Base-by-base conservation (phyloP, 2,329 filamentous ascomycete species). In the Fusarium setosum region DNA sequence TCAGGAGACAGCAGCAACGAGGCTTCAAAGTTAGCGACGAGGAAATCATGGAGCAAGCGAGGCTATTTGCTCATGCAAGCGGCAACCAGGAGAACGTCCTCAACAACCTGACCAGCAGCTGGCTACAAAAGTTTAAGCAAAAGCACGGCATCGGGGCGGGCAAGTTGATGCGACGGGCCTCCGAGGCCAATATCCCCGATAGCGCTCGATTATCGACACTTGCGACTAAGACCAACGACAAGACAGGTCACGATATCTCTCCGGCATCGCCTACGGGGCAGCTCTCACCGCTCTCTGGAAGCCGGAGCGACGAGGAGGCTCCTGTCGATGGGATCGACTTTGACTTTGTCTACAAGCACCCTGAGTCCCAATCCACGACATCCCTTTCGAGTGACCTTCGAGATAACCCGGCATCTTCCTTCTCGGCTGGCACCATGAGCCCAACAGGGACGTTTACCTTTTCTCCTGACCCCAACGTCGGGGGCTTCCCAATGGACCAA, bases 51-150 rank as follows among this genome's bases (percentile, higher is more conserved):
- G 92, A 96, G 66, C 94, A 96, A 77, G 93, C 93, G 2, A 86
- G 86, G 48, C 90, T 93, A 65, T 97, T 97, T 76, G 90, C 92
- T 12, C 89, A 86, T 37, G 91, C 90, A 31, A 89, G 80, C 38
- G 78, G 88, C 23, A 88, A 89, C 57, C 86, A 89, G 4, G 93
- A 97, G 53, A 88, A 85, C 64, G 88, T 92, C 48, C 78, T 91
- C 56, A 92, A 91, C 71, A 86, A 87, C 47, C 86, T 93, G 67
- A 96, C 88, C 68, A 83, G 88, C 26, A 89, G 84, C 68, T 97
- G 95, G 94, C 84, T 98, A 31, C 93, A 97, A 73, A 96, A 96
- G 75, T 98, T 98, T 83, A 97, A 97, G 82, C 88, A 93, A 75
- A 97, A 95, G 80, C 91, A 97, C 75, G 89, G 80, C 26, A 80